phyloP scores from a whole-genome alignment of 202 grass and related monocot species.

The Alloteropsis angusta region DNA sequence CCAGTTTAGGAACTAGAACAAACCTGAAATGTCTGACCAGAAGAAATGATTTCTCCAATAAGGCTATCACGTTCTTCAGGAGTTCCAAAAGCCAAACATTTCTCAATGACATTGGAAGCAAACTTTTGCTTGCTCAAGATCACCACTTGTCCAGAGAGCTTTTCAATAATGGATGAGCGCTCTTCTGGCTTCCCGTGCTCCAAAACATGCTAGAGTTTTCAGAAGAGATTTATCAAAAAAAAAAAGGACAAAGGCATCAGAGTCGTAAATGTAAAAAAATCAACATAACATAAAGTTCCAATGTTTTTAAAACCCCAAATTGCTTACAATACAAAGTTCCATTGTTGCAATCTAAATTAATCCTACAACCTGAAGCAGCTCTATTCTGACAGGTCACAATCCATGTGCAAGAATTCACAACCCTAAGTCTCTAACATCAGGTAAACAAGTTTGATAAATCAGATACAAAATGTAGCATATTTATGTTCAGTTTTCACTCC shows the following conservation, averaged over 20 bases:
- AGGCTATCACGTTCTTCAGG: constrained; percentile 44
- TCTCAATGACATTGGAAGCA: constrained; percentile 71
- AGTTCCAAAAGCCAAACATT: constrained; percentile 43
- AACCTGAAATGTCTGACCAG: constrained; percentile 56
- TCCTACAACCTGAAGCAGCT: background rate
- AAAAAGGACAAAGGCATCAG: background rate
- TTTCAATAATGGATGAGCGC: constrained; percentile 44
- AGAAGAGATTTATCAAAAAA: background rate
- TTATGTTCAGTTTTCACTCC: background rate
- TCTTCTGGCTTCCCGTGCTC: constrained; percentile 50
- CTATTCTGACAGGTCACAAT: background rate
- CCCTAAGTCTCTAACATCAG: background rate
- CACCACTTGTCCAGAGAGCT: constrained; percentile 44
- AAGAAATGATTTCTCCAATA: constrained; percentile 51
- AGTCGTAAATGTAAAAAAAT: background rate
- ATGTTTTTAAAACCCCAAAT: background rate
- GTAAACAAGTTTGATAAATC: background rate
- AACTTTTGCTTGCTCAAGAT: constrained; percentile 58
- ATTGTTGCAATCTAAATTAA: background rate
- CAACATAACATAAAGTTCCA: background rate
- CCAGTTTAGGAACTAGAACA: background rate
- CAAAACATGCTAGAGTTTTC: constrained; percentile 42
- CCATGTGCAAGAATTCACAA: background rate
- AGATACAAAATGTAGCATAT: background rate
- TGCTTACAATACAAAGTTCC: background rate